phyloP scores from a whole-genome alignment of 441 rosid species.

The Adansonia gregorii region DNA sequence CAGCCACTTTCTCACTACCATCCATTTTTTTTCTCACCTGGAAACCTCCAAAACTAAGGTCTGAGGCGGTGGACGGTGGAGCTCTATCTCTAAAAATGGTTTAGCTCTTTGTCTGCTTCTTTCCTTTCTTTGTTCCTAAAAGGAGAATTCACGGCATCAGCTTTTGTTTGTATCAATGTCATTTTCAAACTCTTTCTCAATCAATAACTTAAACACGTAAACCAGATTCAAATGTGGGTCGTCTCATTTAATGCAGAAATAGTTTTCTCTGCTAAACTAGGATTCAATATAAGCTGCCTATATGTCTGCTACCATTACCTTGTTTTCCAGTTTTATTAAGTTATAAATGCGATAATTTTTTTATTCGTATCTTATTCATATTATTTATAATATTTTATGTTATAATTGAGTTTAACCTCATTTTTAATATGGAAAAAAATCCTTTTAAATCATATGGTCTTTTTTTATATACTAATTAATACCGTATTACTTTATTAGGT shows the following conservation, averaged over 20 bases:
- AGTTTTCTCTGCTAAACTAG: neutral
- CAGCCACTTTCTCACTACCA: conserved; percentile 15
- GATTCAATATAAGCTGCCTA: neutral
- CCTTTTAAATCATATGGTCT: neutral
- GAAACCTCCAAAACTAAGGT: conserved; percentile 1
- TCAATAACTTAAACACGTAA: conserved; percentile 10
- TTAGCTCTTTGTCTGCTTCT: neutral
- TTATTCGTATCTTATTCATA: neutral
- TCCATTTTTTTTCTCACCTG: neutral
- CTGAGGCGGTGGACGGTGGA: conserved; percentile 19
- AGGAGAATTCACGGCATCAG: conserved; percentile 28
- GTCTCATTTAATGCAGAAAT: neutral
- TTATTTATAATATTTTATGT: neutral
- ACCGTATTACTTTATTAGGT: neutral
- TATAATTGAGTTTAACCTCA: neutral
- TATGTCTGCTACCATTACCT: neutral
- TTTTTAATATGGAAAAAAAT: neutral
- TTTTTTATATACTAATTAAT: neutral
- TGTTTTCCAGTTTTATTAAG: neutral
- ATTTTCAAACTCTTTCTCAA: neutral
- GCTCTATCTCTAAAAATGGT: conserved; percentile 13
- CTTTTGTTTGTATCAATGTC: neutral
- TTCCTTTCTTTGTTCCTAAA: neutral
- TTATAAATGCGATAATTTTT: neutral
- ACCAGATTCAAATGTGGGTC: neutral